Evolutionary conservation across 2,329 filamentous ascomycete species (phyloP).

Genomic region (Herpotrichia juniperi): DNA sequence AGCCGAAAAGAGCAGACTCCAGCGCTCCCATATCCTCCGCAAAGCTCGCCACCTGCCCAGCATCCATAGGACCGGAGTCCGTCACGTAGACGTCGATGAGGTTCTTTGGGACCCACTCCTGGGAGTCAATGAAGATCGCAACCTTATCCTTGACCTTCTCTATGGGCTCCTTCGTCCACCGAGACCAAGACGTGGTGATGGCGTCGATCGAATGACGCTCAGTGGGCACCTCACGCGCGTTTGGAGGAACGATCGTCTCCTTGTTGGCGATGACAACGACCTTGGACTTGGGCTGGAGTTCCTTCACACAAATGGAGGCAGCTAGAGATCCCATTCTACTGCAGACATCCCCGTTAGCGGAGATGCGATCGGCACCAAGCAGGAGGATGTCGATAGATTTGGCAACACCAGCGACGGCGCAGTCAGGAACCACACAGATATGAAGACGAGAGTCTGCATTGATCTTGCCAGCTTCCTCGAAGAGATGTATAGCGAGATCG

Average conservation of each 20-base stretch:
- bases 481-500: constrained; percentile 57
- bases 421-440: constrained; percentile 64
- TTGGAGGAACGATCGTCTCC: constrained; percentile 62
- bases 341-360: constrained; percentile 62
- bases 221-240: background rate
- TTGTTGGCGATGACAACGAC: constrained; percentile 64
- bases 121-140: constrained; percentile 48
- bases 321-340: constrained; percentile 72
- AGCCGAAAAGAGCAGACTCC: constrained; percentile 25
- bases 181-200: constrained; percentile 50
- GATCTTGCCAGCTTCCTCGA: constrained; percentile 12
- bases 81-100: constrained; percentile 39
- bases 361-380: constrained; percentile 69
- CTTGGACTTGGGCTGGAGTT: constrained; percentile 51
- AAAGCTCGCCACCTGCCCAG: constrained; percentile 20
- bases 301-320: constrained; percentile 60
- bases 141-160: constrained; percentile 17
- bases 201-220: background rate
- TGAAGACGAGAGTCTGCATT: constrained; percentile 31
- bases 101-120: constrained; percentile 38
- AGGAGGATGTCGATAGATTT: constrained; percentile 62
- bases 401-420: constrained; percentile 62
- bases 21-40: constrained; percentile 21
- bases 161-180: constrained; percentile 12
- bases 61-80: constrained; percentile 28